phyloP scores from a whole-genome alignment of 441 rosid genomes.

The Gossypium schwendimanii region DNA sequence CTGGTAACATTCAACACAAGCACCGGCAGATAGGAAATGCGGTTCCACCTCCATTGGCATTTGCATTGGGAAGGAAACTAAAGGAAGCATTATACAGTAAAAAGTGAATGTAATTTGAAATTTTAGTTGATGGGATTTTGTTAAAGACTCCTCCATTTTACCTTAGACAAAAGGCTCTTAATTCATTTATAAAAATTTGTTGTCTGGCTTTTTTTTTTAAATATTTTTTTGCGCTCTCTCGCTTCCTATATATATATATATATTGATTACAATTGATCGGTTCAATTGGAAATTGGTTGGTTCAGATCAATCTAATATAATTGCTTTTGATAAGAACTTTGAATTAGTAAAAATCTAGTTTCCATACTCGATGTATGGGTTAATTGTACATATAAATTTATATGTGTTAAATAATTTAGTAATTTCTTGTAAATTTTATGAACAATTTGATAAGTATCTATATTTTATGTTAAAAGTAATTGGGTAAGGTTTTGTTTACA shows the following conservation, averaged over 20 bases:
- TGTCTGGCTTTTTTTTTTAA: background rate
- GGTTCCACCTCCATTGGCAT: constrained; percentile 66
- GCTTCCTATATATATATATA: background rate
- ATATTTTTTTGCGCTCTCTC: background rate
- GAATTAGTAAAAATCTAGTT: too few relatives aligned
- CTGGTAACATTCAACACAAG: constrained; percentile 40
- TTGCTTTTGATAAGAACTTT: too few relatives aligned
- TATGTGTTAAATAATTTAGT: too few relatives aligned
- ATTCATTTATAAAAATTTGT: background rate
- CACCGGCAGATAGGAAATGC: constrained; percentile 74
- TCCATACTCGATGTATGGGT: too few relatives aligned
- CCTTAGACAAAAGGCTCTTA: background rate
- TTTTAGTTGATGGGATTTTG: background rate
- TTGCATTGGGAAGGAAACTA: constrained; percentile 56
- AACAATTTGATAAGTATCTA: too few relatives aligned
- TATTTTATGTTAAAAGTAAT: too few relatives aligned
- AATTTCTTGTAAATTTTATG: too few relatives aligned
- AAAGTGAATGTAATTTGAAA: background rate
- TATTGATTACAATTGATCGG: background rate
- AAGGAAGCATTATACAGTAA: constrained; percentile 44
- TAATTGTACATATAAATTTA: too few relatives aligned
- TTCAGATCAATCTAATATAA: too few relatives aligned
- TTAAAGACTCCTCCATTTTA: background rate
- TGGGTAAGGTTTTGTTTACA: too few relatives aligned
- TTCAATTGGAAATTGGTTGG: too few relatives aligned